These are phyloP conservation scores for Chalciporus piperatus DNA, from an alignment of 768 basidiomycete species.

Conservation along the genomic window DNA sequence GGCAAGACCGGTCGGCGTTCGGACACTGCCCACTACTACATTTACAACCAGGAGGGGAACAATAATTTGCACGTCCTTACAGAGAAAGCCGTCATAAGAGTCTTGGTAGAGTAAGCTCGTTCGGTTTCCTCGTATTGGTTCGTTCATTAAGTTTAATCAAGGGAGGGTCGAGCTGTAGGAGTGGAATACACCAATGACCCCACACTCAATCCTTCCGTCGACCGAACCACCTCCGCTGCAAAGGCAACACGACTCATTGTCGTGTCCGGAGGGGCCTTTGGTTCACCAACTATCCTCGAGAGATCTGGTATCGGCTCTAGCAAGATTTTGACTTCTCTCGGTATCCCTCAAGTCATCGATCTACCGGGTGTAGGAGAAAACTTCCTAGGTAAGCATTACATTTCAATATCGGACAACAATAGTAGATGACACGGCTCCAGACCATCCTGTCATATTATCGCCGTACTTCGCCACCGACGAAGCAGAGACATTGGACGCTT, in stretches of 20 bases:
- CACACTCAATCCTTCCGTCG: conserved; percentile 18
- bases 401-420: background rate
- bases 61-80: conserved; percentile 41
- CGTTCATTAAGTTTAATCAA: conserved; percentile 1
- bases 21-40: conserved; percentile 50
- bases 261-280: conserved; percentile 51
- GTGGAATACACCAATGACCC: conserved; percentile 47
- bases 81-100: conserved; percentile 43
- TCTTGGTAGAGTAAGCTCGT: conserved; percentile 46
- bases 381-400: conserved; percentile 43
- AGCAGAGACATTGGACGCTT: conserved; percentile 46
- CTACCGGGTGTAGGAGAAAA: conserved; percentile 77
- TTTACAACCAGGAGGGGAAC: conserved; percentile 47
- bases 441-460: conserved; percentile 30
- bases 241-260: conserved; percentile 46
- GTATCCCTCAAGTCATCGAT: conserved; percentile 52
- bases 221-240: conserved; percentile 24
- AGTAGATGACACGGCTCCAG: conserved; percentile 3
- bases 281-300: conserved; percentile 55
- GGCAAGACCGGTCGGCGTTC: conserved; percentile 51
- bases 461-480: conserved; percentile 43
- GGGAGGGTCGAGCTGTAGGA: conserved; percentile 39
- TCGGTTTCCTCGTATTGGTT: background rate
- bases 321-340: conserved; percentile 43
- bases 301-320: conserved; percentile 66